Conservation (phyloP, 2,329 filamentous ascomycete genomes). For the Cordyceps militaris region DNA sequence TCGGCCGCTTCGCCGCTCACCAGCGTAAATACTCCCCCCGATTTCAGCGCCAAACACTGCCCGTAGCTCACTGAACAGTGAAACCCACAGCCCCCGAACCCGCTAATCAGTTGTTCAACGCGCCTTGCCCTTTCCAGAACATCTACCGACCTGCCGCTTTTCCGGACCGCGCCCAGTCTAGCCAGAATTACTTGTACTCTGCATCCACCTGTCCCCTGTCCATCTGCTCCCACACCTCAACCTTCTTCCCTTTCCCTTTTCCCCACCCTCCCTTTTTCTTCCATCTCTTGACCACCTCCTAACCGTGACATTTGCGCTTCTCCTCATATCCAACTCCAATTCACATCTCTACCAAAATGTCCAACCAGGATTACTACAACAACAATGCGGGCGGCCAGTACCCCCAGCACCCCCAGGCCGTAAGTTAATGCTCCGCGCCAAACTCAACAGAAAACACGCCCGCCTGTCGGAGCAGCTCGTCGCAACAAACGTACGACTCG, state of each 20-base stretch:
- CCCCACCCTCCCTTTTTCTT: background rate
- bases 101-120: background rate
- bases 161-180: conserved; percentile 2
- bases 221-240: background rate
- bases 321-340: background rate
- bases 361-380: conserved; percentile 36
- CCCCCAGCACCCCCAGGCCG: conserved; percentile 31
- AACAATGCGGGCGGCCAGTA: conserved; percentile 23
- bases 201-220: conserved; percentile 6
- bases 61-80: background rate
- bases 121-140: background rate
- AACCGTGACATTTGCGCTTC: background rate
- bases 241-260: background rate
- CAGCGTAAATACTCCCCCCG: background rate
- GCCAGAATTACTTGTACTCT: background rate
- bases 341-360: conserved; percentile 24
- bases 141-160: conserved; percentile 8
- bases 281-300: background rate
- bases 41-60: background rate
- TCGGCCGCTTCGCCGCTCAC: background rate
- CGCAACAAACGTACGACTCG: background rate
- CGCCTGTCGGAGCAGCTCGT: background rate
- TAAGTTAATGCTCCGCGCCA: conserved; percentile 21
- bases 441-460: background rate
- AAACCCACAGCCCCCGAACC: background rate